Conservation (phyloP, 371 early-diverging fungal genomes). For the Mortierella sp. region DNA sequence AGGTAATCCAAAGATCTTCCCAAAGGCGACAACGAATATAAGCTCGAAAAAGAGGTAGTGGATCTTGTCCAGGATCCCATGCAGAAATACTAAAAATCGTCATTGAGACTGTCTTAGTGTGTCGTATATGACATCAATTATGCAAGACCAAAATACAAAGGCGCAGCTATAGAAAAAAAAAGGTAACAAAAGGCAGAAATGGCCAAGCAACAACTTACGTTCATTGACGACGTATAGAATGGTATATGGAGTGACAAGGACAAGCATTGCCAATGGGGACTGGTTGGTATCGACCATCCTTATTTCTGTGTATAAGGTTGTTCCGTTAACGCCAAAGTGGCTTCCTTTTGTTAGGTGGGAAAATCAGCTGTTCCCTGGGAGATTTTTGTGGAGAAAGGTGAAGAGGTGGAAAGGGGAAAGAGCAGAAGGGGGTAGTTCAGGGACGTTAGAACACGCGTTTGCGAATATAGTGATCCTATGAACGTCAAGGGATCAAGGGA, state of each 20-base stretch:
- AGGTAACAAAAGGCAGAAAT: neutral
- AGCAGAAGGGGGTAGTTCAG: too few species aligned
- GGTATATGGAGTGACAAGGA: slow-evolving; percentile 45
- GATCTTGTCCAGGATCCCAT: slow-evolving; percentile 58
- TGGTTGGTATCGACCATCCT: slow-evolving; percentile 37
- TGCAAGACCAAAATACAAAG: neutral
- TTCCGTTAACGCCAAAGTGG: neutral
- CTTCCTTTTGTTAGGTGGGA: neutral
- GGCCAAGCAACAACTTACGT: slow-evolving; percentile 15
- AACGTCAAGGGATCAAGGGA: too few species aligned
- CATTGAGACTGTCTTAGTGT: too few species aligned
- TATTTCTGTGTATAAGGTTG: neutral
- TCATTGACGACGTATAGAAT: slow-evolving; percentile 39
- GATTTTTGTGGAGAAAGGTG: too few species aligned
- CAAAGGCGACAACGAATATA: slow-evolving; percentile 56
- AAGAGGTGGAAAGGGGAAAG: too few species aligned
- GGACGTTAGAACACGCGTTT: too few species aligned
- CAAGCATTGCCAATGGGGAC: slow-evolving; percentile 50
- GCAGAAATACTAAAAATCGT: slow-evolving; percentile 30
- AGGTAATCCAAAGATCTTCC: slow-evolving; percentile 45
- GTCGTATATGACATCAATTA: too few species aligned
- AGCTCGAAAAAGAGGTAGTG: slow-evolving; percentile 64
- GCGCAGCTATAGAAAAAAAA: too few species aligned
- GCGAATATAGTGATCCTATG: too few species aligned
- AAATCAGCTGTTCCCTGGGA: too few species aligned